These are phyloP conservation scores for Physaria fendleri DNA, from an alignment of 345 rosid species.

Conservation along the genomic window DNA sequence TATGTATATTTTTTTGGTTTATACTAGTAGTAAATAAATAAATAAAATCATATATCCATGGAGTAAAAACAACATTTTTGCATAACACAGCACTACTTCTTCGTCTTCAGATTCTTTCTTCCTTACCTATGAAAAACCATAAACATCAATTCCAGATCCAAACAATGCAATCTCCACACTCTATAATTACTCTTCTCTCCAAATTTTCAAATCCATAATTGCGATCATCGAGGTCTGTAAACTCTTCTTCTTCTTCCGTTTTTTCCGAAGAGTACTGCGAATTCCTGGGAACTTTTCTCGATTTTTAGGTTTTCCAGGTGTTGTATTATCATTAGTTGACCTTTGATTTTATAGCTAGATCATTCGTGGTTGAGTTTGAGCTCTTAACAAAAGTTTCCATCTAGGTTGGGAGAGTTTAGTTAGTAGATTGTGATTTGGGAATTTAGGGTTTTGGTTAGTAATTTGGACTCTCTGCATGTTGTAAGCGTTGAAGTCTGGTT, in stretches of 20 bases:
- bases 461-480: slow-evolving; percentile 43
- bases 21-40: too few species aligned
- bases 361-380: slow-evolving; percentile 22
- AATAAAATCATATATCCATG: too few species aligned
- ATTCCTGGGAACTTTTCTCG: too few species aligned
- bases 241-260: too few species aligned
- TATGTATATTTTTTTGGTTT: too few species aligned
- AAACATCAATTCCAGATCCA: slow-evolving; percentile 38
- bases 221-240: slow-evolving; percentile 18
- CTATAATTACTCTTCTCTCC: slow-evolving; percentile 33
- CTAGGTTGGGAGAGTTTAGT: slow-evolving; percentile 23
- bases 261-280: slow-evolving; percentile 30
- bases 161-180: slow-evolving; percentile 36
- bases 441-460: slow-evolving; percentile 27
- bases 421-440: slow-evolving; percentile 30
- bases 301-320: slow-evolving; percentile 1
- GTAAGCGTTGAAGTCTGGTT: slow-evolving; percentile 28
- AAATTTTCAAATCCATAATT: slow-evolving; percentile 16
- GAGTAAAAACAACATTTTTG: too few species aligned
- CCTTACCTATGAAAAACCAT: slow-evolving; percentile 29
- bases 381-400: slow-evolving; percentile 6
- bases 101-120: slow-evolving; percentile 46
- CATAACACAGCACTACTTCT: slow-evolving; percentile 23
- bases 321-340: slow-evolving; percentile 38
- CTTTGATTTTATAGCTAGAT: slow-evolving; percentile 19